Conservation (phyloP, 768 basidiomycete species). For the Boletus reticulatus region DNA sequence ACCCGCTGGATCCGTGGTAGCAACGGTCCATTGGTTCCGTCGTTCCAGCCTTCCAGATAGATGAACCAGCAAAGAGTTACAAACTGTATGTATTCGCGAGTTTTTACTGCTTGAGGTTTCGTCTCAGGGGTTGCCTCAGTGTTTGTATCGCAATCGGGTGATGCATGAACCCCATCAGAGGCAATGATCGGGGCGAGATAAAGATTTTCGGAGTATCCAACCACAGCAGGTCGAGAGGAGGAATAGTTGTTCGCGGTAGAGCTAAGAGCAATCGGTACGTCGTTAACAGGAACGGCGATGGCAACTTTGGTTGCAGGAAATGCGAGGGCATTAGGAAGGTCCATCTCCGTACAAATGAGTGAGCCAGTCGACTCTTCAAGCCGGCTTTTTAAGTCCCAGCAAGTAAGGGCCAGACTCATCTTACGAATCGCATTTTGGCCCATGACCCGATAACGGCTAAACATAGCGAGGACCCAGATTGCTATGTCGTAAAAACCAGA, state of each 20-base stretch:
- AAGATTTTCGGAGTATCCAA: neutral
- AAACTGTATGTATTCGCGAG: slow-evolving; percentile 44
- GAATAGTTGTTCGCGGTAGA: neutral
- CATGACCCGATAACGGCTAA: neutral
- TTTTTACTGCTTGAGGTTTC: slow-evolving; percentile 7
- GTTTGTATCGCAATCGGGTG: neutral
- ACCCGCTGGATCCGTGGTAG: slow-evolving; percentile 67
- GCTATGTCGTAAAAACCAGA: neutral
- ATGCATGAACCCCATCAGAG: neutral
- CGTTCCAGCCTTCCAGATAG: slow-evolving; percentile 76
- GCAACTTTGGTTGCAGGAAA: neutral
- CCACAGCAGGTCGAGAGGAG: slow-evolving; percentile 1
- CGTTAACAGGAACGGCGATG: neutral
- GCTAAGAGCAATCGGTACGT: neutral
- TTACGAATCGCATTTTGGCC: slow-evolving; percentile 1
- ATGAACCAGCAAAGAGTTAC: slow-evolving; percentile 51
- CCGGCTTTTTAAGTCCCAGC: neutral
- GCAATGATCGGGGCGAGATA: neutral
- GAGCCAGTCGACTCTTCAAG: neutral
- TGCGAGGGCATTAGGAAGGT: neutral
- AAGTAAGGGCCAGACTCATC: neutral
- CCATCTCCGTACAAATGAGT: slow-evolving; percentile 1
- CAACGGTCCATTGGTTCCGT: slow-evolving; percentile 54
- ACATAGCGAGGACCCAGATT: neutral
- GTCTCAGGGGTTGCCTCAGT: neutral